These are phyloP conservation scores for Endocarpon pusillum DNA, from an alignment of 495 filamentous ascomycete genomes.

Conservation along the genomic window DNA sequence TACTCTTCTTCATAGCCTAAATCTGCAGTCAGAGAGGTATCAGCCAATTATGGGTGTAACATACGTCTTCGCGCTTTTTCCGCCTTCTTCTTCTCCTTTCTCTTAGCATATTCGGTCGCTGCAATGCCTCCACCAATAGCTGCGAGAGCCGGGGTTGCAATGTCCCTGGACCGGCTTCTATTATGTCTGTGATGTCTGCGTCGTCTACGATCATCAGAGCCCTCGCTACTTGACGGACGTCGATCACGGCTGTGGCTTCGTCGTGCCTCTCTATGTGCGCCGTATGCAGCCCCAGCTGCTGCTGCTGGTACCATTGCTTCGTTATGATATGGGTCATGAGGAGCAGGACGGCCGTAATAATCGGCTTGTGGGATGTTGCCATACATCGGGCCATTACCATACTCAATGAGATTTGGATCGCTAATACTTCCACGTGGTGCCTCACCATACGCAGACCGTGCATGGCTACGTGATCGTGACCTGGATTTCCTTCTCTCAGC, in stretches of 20 bases:
- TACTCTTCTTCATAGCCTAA: constrained; percentile 23
- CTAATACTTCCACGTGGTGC: constrained; percentile 38
- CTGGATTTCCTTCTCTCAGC: constrained; percentile 29
- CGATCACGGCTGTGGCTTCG: constrained; percentile 25
- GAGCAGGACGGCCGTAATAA: constrained; percentile 32
- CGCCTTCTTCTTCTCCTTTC: constrained; percentile 40
- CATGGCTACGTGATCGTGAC: constrained; percentile 39
- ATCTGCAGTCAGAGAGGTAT: constrained; percentile 4
- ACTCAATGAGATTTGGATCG: constrained; percentile 65
- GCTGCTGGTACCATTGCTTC: constrained; percentile 17
- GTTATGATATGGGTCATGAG: constrained; percentile 26
- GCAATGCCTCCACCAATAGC: constrained; percentile 62
- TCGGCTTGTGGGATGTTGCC: constrained; percentile 31
- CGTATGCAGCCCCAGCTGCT: constrained; percentile 22
- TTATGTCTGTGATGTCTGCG: constrained; percentile 26
- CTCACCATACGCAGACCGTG: constrained; percentile 35
- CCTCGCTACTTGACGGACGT: constrained; percentile 26
- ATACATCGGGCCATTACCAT: constrained; percentile 50
- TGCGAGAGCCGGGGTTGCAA: constrained; percentile 52
- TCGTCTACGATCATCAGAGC: constrained; percentile 23
- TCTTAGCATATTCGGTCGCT: constrained; percentile 51
- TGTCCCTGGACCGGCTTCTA: constrained; percentile 40
- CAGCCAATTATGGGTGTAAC: neutral
- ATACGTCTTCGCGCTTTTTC: constrained; percentile 20
- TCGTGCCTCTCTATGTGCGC: constrained; percentile 15